Percentiles rank a stretch among this genome's conserved stretches.
Conservation (phyloP, 768 basidiomycete genomes). For the Amanita brunnescens region DNA sequence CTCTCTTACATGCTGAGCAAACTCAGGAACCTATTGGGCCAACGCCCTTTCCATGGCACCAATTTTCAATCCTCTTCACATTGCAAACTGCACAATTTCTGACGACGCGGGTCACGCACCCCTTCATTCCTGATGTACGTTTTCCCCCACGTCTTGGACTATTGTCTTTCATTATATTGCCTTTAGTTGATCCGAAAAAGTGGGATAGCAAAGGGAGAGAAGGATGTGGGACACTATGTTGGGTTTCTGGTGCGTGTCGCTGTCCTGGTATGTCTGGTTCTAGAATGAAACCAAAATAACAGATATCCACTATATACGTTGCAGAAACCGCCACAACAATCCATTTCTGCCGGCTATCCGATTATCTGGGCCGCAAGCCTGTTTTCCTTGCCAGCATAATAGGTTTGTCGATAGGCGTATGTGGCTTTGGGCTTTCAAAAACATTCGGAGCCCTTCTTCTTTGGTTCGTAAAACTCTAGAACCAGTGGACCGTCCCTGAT, state of each 20-base stretch:
- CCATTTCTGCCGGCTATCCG: constrained; percentile 68
- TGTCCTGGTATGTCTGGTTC: not conserved
- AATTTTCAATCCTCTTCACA: constrained; percentile 64
- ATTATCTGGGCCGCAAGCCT: constrained; percentile 66
- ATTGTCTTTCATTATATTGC: not conserved
- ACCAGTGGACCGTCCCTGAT: not conserved
- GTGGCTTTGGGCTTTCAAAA: constrained; percentile 62
- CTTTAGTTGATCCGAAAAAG: constrained; percentile 34
- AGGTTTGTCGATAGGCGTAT: constrained; percentile 61
- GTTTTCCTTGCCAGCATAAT: constrained; percentile 58
- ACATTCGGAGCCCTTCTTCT: constrained; percentile 57
- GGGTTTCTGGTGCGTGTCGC: constrained; percentile 49
- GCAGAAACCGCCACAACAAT: constrained; percentile 65
- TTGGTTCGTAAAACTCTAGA: not conserved
- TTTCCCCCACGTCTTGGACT: not conserved
- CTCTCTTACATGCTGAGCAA: not conserved
- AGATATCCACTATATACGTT: constrained; percentile 77
- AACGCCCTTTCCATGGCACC: constrained; percentile 47
- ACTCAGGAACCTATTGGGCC: not conserved
- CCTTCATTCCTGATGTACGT: constrained; percentile 66
- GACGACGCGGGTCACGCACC: constrained; percentile 66
- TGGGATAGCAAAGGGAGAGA: constrained; percentile 53
- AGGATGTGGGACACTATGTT: constrained; percentile 67
- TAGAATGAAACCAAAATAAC: not conserved
- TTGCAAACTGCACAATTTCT: constrained; percentile 25